phyloP scores from a whole-genome alignment of 129 eudicot genomes.

The Silybum marianum region DNA sequence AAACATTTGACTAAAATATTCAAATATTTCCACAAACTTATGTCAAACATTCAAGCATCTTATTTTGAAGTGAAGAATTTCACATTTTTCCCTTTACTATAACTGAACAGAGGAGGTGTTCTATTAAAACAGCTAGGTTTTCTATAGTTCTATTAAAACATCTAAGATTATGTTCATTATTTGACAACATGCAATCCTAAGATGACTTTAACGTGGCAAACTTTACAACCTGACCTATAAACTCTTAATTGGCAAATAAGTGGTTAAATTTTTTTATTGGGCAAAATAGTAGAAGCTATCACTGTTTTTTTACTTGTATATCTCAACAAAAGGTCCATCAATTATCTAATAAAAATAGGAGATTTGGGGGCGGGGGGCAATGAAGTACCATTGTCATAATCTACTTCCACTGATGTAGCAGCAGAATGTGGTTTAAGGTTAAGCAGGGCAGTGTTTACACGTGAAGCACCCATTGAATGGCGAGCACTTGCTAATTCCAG shows the following conservation, averaged over 20 bases:
- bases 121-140: neutral
- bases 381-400: conserved; percentile 44
- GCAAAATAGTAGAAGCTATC: neutral
- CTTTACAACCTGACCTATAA: neutral
- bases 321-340: neutral
- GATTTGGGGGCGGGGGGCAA: neutral
- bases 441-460: conserved; percentile 65
- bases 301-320: neutral
- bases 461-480: conserved; percentile 88
- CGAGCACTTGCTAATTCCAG: conserved; percentile 87
- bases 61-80: neutral
- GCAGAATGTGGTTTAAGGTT: conserved; percentile 77
- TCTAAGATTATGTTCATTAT: neutral
- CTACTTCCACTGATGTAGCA: conserved; percentile 60
- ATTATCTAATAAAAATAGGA: neutral
- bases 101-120: neutral
- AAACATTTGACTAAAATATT: conserved; percentile 9
- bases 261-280: neutral
- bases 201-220: neutral
- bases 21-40: neutral
- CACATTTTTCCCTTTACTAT: neutral
- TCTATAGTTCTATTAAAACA: too few relatives aligned
- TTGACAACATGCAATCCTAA: neutral
- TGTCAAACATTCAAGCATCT: conserved; percentile 10
- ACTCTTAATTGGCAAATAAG: neutral